Evolutionary conservation across 1,284 basidiomycete species (phyloP), one percentile per base, ranked within the genome.

Genomic region (Kwoniella shivajii): DNA sequence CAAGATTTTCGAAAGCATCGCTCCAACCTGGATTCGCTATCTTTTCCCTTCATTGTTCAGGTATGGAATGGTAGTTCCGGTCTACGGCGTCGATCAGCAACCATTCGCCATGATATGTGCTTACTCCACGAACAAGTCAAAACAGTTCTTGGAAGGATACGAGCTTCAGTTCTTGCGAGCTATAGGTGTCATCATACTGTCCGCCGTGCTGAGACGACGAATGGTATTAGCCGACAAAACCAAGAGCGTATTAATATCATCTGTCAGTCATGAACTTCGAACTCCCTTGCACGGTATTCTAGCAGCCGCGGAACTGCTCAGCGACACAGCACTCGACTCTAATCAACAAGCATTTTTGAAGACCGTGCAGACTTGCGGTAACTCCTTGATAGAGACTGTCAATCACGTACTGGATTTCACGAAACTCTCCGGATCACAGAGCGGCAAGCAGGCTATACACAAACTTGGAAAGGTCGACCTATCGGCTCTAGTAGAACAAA

Each of bases 331-430:
- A 26, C 80, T 98, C 39, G 89, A 87, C 68, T 84, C 88, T 41
- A 87, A 87, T 22, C 94, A 98, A 74, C 78, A 82, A 3, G 92
- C 92, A 0, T 96, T 94, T 78, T 79, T 97, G 53, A 88, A 80
- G 39, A 82, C 81, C 0, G 74, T 80, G 4, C 72, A 77, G 39
- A 76, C 75, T 0, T 78, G 78, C 56, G 80, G 80, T 14, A 80
- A 80, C 50, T 79, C 79, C 33, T 70, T 83, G 26, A 78, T 82
- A 50, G 82, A 83, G 64, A 80, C 81, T 0, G 93, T 98, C 56
- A 97, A 97, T 72, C 94, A 98, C 69, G 94, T 98, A 6, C 82
- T 98, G 34, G 94, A 97, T 75, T 97, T 95, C 72, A 96, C 93
- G 33, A 97, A 97, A 74, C 83, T 96, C 20, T 93, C 89, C 68